Base-by-base conservation (phyloP, 106 monocot species). In the Cymbidium sinense region DNA sequence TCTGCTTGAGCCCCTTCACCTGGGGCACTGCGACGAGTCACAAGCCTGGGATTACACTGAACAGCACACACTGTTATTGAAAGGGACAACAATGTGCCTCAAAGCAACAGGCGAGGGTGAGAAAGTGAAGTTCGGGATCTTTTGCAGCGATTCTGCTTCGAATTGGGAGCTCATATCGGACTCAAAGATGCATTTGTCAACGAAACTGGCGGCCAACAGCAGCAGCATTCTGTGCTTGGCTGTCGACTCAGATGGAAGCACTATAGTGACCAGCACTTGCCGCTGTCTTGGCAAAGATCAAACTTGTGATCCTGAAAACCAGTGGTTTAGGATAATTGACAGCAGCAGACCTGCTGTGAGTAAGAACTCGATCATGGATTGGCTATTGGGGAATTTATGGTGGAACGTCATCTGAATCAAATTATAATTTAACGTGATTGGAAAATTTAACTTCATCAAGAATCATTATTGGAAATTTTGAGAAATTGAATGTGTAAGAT, bases 31-130 rank as follows among this genome's bases (percentile, higher is more conserved):
- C 81, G 28, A 64, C 36, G 69, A 85, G 35, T 51, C 91, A 3
- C 78, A 83, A 13, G 86, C 82, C 4, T 96, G 93, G 96, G 84
- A 70, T 43, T 91, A 93, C 85, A 89, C 72, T 1, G 73, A 72
- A 15, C 70, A 69, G 3, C 30, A 76, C 28, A 76, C n/a, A 2
- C 36, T 81, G 4, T 9, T 8, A 10, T 36, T 70, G 10, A 29
- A 44, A 7, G 70, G 69, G 6, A 70, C 76, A 2, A 3, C 3
- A 2, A 9, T 47, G 36, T 81, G 34, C 70, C 15, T 81, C n/a
- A 76, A 70, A 70, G 75, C 67, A 1, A 25, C 65, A 7, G 75
- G 51, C 25, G 37, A 41, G 3, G 76, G 81, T 0, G n/a, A 81
- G 47, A 31, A 17, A 30, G 76, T 76, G 50, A 51, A 27, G 33